Evolutionary conservation across 75 land plant species (phyloP).

Genomic region (Picea sitchensis): DNA sequence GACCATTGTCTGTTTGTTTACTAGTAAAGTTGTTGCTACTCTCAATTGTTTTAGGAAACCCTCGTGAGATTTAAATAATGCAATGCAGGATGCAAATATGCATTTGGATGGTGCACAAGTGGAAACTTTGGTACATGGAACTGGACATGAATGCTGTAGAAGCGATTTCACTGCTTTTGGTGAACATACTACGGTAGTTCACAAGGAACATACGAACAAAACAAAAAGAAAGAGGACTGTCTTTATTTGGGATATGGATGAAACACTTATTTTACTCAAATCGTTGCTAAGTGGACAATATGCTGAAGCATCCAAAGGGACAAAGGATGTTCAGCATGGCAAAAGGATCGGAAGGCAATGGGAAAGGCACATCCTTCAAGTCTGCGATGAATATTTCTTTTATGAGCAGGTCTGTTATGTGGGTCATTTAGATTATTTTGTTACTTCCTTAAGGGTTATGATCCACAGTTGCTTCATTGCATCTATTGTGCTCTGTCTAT

Average conservation of each 20-base stretch:
- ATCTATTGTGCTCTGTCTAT: background rate
- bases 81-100: constrained; percentile 10
- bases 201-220: background rate
- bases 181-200: too few species aligned
- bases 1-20: background rate
- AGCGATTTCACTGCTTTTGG: constrained; percentile 1
- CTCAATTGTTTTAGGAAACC: constrained; percentile 2
- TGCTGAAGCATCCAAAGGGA: constrained; percentile 59
- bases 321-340: constrained; percentile 56
- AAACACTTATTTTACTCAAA: constrained; percentile 86
- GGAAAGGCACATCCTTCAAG: constrained; percentile 76
- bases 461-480: background rate
- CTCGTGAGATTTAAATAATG: background rate
- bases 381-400: constrained; percentile 72
- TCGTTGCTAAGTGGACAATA: constrained; percentile 72
- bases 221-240: constrained; percentile 25
- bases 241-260: constrained; percentile 92
- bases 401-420: constrained; percentile 67
- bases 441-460: background rate
- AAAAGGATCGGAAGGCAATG: constrained; percentile 61
- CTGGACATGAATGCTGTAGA: background rate
- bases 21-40: background rate
- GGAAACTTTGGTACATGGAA: background rate
- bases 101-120: background rate
- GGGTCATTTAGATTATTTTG: background rate